Conservation (phyloP, 2,329 filamentous ascomycete genomes). For the Phyllosticta citribraziliensis region DNA sequence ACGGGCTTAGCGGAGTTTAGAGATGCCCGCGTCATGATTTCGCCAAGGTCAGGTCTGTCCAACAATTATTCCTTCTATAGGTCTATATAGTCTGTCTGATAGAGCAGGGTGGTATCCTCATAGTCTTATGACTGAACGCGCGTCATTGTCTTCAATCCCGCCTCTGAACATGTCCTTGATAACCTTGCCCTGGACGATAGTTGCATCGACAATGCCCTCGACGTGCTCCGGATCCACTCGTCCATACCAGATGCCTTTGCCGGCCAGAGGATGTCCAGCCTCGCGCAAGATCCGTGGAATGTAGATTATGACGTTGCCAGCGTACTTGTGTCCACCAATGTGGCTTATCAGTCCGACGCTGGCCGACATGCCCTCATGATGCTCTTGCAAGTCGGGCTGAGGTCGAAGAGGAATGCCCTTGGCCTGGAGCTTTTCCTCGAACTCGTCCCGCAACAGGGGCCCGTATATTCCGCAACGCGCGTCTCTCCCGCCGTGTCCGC, state of each 20-base stretch:
- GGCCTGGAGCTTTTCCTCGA: conserved; percentile 48
- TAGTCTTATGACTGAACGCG: conserved; percentile 2
- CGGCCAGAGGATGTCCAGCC: conserved; percentile 48
- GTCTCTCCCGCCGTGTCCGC: conserved; percentile 77
- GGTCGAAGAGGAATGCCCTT: conserved; percentile 31
- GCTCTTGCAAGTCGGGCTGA: conserved; percentile 34
- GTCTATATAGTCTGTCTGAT: not conserved
- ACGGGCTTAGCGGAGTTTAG: not conserved
- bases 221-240: conserved; percentile 66
- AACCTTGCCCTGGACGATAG: conserved; percentile 55
- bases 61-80: not conserved
- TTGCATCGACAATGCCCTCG: conserved; percentile 65
- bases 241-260: conserved; percentile 74
- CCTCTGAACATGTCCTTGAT: conserved; percentile 65
- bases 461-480: conserved; percentile 72
- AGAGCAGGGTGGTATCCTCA: not conserved
- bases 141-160: conserved; percentile 42
- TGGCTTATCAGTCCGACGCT: conserved; percentile 65
- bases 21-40: not conserved
- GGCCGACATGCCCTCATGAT: conserved; percentile 26
- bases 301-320: conserved; percentile 76
- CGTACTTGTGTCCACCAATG: conserved; percentile 77
- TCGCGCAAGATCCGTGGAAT: conserved; percentile 45
- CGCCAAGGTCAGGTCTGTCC: not conserved
- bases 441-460: conserved; percentile 61